These are phyloP conservation scores for Fusarium sp. DNA, from an alignment of 2,329 filamentous ascomycete species.

Conservation along the genomic window DNA sequence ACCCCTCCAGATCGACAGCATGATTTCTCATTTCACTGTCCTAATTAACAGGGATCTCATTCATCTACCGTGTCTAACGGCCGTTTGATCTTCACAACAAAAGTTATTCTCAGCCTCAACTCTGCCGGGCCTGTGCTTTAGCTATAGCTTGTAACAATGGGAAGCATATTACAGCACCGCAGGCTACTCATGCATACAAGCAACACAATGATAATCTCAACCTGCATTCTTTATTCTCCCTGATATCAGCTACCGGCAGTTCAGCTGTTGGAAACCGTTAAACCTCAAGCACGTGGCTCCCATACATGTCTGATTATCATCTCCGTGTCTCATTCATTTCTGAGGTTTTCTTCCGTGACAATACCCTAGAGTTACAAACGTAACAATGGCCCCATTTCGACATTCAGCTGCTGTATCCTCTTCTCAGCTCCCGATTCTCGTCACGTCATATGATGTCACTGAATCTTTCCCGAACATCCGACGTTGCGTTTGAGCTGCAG, in stretches of 20 bases:
- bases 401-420: not conserved
- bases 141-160: not conserved
- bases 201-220: not conserved
- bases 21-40: conserved; percentile 13
- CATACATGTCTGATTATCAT: conserved; percentile 1
- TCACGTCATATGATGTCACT: conserved; percentile 40
- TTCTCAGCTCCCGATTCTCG: conserved; percentile 15
- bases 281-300: conserved; percentile 16
- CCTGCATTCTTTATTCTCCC: conserved; percentile 1
- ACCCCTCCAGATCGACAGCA: conserved; percentile 31
- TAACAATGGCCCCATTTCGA: not conserved
- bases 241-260: not conserved
- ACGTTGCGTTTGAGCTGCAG: conserved; percentile 7
- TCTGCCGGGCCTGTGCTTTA: conserved; percentile 8
- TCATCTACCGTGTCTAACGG: conserved; percentile 1
- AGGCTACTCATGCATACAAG: not conserved
- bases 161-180: not conserved
- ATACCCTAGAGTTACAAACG: not conserved
- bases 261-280: not conserved
- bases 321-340: not conserved
- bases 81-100: conserved; percentile 18
- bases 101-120: conserved; percentile 13
- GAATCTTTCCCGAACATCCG: conserved; percentile 7
- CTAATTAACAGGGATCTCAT: conserved; percentile 14
- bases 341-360: not conserved